Conservation (phyloP, 2,329 filamentous ascomycete genomes). For the Neurospora sp. region DNA sequence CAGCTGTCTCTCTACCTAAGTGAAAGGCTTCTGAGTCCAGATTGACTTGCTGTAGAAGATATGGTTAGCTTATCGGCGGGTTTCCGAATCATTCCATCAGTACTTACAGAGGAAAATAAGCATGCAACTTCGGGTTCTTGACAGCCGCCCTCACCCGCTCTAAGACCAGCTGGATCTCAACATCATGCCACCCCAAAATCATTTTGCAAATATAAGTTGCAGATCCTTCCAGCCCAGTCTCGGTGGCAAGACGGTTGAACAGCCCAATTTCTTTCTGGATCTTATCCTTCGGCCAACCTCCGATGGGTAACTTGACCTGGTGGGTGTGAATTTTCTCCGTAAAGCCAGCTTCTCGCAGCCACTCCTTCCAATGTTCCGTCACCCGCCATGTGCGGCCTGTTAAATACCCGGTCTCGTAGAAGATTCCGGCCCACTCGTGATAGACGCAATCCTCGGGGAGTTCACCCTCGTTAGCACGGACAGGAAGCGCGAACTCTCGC, state of each 20-base stretch:
- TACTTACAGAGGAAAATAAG: slow-evolving; percentile 6
- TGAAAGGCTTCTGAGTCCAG: neutral
- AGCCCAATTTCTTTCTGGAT: slow-evolving; percentile 10
- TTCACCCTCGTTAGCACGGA: slow-evolving; percentile 2
- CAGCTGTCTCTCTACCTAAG: neutral
- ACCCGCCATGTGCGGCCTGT: slow-evolving; percentile 6
- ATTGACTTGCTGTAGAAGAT: neutral
- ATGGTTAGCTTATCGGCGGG: neutral
- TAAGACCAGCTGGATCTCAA: slow-evolving; percentile 5
- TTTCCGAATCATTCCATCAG: neutral
- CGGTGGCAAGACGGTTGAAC: slow-evolving; percentile 7
- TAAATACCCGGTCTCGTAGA: slow-evolving; percentile 3
- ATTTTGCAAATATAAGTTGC: slow-evolving; percentile 6
- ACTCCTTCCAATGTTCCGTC: slow-evolving; percentile 4
- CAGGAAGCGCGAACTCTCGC: slow-evolving; percentile 10
- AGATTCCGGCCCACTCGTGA: slow-evolving; percentile 4
- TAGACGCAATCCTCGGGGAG: slow-evolving; percentile 5
- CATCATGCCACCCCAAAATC: slow-evolving; percentile 8
- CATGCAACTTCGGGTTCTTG: slow-evolving; percentile 4
- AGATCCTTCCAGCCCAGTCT: slow-evolving; percentile 12
- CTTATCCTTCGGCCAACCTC: slow-evolving; percentile 9
- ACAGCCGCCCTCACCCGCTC: slow-evolving; percentile 5
- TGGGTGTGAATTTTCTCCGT: neutral
- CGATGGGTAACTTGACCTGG: slow-evolving; percentile 7
- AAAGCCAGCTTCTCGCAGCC: slow-evolving; percentile 11